Percentiles rank a stretch among this genome's conserved stretches.
Evolutionary conservation across 2,329 filamentous ascomycete species (phyloP).

Genomic region (Colletotrichum sp.): DNA sequence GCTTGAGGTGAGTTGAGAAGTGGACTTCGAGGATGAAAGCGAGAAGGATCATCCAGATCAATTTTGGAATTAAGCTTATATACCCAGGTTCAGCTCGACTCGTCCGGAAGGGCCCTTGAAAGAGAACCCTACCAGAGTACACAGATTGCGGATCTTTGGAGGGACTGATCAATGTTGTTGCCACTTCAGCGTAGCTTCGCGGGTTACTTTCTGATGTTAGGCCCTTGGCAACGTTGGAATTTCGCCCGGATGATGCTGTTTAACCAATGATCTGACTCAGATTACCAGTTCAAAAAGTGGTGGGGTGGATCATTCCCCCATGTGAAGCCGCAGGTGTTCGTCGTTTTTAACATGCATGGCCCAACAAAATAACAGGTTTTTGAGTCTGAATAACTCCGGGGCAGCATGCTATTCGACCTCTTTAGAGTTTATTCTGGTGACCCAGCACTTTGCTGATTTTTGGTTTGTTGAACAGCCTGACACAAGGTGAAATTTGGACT

Average conservation of each 20-base stretch:
- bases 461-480: neutral
- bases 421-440: neutral
- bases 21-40: neutral
- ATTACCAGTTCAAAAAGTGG: neutral
- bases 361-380: neutral
- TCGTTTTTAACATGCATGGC: neutral
- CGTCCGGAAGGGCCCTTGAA: neutral
- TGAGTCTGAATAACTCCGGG: too few relatives aligned
- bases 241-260: neutral
- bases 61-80: neutral
- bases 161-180: neutral
- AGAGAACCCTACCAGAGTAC: neutral
- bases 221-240: neutral
- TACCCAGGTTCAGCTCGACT: neutral
- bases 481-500: neutral
- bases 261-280: neutral
- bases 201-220: neutral
- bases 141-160: neutral
- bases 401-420: neutral
- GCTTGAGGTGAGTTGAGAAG: neutral
- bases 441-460: neutral
- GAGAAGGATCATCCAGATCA: neutral
- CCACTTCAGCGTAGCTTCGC: neutral
- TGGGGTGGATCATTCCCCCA: neutral
- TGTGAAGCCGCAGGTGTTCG: neutral